These are phyloP conservation scores for Oxyria digyna DNA, from an alignment of 148 eudicot genomes.

Conservation along the genomic window DNA sequence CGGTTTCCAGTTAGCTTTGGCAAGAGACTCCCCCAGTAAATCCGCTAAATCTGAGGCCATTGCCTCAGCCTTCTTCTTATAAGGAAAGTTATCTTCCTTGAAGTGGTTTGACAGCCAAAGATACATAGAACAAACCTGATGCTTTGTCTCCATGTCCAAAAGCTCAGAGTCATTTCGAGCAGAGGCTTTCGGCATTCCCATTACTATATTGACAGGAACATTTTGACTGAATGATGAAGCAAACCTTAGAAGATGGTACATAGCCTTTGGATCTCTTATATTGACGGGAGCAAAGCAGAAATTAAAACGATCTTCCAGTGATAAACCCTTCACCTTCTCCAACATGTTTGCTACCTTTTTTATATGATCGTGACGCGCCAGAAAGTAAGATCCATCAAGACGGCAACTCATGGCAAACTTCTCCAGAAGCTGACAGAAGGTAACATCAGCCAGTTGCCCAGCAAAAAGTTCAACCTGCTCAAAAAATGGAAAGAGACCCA, in stretches of 20 bases:
- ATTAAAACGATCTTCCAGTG: conserved; percentile 84
- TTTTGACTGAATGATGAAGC: conserved; percentile 65
- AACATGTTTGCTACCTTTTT: conserved; percentile 86
- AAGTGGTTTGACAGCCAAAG: conserved; percentile 90
- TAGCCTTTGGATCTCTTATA: conserved; percentile 86
- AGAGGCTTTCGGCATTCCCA: conserved; percentile 80
- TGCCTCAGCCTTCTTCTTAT: conserved; percentile 61
- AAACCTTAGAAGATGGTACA: conserved; percentile 79
- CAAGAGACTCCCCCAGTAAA: conserved; percentile 65
- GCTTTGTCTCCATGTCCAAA: conserved; percentile 90
- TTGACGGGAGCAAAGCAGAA: conserved; percentile 98
- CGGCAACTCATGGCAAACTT: conserved; percentile 67
- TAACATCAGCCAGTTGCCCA: conserved; percentile 47
- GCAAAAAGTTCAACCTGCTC: conserved; percentile 96
- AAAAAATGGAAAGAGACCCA: conserved; percentile 83
- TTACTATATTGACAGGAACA: conserved; percentile 76
- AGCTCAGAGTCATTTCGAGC: conserved; percentile 88
- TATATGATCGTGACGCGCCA: conserved; percentile 58
- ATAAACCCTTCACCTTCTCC: conserved; percentile 68
- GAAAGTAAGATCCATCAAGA: conserved; percentile 82
- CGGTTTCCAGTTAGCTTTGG: conserved; percentile 77
- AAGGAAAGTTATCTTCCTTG: conserved; percentile 72
- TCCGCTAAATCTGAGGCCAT: conserved; percentile 87
- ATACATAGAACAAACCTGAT: conserved; percentile 89
- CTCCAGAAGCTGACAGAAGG: conserved; percentile 60